Base-by-base conservation (phyloP, 441 rosid species). In the Gossypium davidsonii region DNA sequence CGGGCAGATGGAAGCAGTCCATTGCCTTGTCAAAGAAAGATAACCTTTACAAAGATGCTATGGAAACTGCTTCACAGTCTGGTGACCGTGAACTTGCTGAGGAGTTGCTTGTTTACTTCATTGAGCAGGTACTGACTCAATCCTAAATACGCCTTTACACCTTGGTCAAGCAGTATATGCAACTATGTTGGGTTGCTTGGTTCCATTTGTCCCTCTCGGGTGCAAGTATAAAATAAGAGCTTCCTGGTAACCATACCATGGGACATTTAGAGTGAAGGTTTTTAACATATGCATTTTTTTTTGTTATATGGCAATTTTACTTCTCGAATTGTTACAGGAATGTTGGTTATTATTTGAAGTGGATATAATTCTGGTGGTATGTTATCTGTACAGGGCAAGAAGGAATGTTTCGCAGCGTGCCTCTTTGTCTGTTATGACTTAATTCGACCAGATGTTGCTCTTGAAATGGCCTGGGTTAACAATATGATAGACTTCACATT, bases 1-100 rank as follows among this genome's bases (percentile, higher is more conserved):
- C 98, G 8, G 97, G 98, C 77, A 85, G 99, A 81, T 96, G 99
- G 99, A 96, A 90, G 98, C 96, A 86, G 70, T 96, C 99, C 9
- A 93, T 96, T 86, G 94, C 97, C 57, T 82, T 96, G 82, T 96
- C 99, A 49, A 96, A 96, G 93, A 96, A 93, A 71, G 99, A 96
- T 77, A 90, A 84, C 74, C 91, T 84, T 74, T 96, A 90, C 87
- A 96, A 85, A 77, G 97, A 96, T 88, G 95, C 97, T 60, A 96
- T 96, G 99, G 98, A 93, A 86, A 93, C 99, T 64, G 97, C 97
- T 64, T 96, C 99, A 4, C 99, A 96, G 74, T 93, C 97, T 25
- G 99, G 99, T 28, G 98, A 93, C 60, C 97, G 93, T 52, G 98
- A 96, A 86, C 96, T 93, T 76, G 97, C 99, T 0, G 99, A 96